Conservation (phyloP, 2,329 filamentous ascomycete genomes). For the Cyphellophora europaea region DNA sequence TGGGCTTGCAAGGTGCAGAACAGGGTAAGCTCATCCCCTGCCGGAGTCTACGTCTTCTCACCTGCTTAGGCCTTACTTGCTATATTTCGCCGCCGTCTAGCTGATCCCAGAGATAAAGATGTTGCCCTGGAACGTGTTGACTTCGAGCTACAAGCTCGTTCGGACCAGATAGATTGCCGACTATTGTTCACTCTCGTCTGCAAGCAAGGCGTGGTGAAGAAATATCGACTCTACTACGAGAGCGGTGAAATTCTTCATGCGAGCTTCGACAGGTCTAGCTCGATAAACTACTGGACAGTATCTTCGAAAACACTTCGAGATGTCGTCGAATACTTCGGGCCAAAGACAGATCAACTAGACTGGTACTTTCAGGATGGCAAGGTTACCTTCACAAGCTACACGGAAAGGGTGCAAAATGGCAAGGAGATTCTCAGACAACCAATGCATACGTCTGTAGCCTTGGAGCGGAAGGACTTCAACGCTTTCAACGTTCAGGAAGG, state of each 20-base stretch:
- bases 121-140: conserved; percentile 54
- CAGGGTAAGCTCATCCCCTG: conserved; percentile 8
- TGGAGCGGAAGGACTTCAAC: conserved; percentile 54
- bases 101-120: conserved; percentile 47
- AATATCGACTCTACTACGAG: conserved; percentile 56
- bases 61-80: conserved; percentile 43
- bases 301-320: conserved; percentile 48
- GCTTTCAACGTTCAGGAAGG: conserved; percentile 49
- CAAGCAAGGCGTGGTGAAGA: conserved; percentile 55
- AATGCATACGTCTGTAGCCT: conserved; percentile 54
- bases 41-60: background rate
- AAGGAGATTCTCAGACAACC: conserved; percentile 57
- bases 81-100: conserved; percentile 51
- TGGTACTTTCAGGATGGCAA: conserved; percentile 50
- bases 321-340: conserved; percentile 55
- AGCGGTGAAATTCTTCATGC: conserved; percentile 53
- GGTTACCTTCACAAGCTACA: conserved; percentile 56
- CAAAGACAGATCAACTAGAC: conserved; percentile 55
- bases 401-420: conserved; percentile 52
- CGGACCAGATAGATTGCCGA: conserved; percentile 49
- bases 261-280: conserved; percentile 48
- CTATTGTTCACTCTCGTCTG: conserved; percentile 54
- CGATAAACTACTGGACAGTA: conserved; percentile 51
- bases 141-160: conserved; percentile 48
- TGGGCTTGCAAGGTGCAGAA: conserved; percentile 19